phyloP scores from a whole-genome alignment of 305 asterid species.

The Solanum hybrid region DNA sequence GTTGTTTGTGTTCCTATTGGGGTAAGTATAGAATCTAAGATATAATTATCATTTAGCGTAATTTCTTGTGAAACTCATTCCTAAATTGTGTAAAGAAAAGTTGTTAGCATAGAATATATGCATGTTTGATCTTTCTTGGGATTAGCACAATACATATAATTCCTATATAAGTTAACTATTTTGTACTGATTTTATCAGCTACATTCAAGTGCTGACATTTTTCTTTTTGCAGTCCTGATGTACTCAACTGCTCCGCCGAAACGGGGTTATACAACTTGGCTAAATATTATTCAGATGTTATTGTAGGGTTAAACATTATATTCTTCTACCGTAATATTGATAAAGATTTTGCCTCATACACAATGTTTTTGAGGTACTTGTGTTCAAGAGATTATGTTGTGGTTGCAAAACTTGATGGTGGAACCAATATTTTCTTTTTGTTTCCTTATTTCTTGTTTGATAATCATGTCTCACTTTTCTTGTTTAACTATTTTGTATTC shows the following conservation, averaged over 20 bases:
- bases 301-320: not conserved
- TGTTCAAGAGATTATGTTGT: not conserved
- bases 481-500: no score
- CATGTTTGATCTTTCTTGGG: not conserved
- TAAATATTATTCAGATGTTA: no score
- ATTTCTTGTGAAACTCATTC: not conserved
- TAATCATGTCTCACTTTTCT: no score
- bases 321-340: not conserved
- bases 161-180: not conserved
- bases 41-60: not conserved
- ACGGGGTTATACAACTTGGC: not conserved
- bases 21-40: not conserved
- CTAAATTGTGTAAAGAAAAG: not conserved
- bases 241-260: not conserved
- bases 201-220: not conserved
- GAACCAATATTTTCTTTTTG: not conserved
- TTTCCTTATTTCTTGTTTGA: no score
- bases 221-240: not conserved
- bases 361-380: not conserved
- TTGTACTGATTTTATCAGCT: not conserved
- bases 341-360: not conserved
- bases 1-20: not conserved
- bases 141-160: not conserved
- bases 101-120: not conserved
- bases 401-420: not conserved